Evolutionary conservation across 768 basidiomycete species (phyloP).

Genomic region (Agaricus sinodeliciosus): DNA sequence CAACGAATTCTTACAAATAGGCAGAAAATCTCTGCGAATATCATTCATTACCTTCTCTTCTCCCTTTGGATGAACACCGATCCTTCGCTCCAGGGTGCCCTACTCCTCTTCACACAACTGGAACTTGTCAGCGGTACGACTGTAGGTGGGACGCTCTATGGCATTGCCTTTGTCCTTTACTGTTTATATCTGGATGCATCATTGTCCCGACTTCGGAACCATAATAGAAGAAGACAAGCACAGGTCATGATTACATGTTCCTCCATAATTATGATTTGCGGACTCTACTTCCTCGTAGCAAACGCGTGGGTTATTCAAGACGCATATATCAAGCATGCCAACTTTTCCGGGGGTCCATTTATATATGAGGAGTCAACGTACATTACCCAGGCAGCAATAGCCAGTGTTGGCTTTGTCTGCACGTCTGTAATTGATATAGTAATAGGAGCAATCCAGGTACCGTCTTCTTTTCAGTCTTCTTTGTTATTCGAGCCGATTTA

Average conservation of each 20-base stretch:
- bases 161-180: neutral
- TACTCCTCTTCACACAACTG: neutral
- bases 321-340: neutral
- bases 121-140: neutral
- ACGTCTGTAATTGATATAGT: neutral
- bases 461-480: neutral
- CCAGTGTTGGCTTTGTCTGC: neutral
- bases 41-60: too few species aligned
- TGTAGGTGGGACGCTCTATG: neutral
- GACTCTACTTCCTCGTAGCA: neutral
- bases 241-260: neutral
- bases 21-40: too few species aligned
- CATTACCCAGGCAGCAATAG: neutral
- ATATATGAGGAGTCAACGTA: neutral
- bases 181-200: neutral
- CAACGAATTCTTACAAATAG: too few species aligned
- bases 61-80: too few species aligned
- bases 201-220: neutral
- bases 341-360: neutral
- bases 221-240: neutral
- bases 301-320: neutral
- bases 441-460: neutral
- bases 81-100: too few species aligned
- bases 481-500: neutral
- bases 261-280: neutral